A percentile compares a stretch with the other conserved stretches of the same genome.
These are phyloP conservation scores for Fusarium palustre DNA, from an alignment of 2,329 filamentous ascomycete genomes.

Conservation along the genomic window DNA sequence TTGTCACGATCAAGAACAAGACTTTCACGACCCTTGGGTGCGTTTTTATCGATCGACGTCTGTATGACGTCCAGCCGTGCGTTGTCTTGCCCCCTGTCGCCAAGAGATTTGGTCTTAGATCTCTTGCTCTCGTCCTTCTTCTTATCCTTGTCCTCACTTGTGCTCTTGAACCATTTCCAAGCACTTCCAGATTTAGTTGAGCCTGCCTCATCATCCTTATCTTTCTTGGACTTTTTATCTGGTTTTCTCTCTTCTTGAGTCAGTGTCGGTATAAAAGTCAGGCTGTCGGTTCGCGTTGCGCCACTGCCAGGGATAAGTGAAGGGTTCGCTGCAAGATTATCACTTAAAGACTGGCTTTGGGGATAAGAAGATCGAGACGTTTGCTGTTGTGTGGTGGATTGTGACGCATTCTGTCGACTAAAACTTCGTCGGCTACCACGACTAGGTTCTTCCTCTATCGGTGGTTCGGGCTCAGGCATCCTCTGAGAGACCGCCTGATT, in stretches of 20 bases:
- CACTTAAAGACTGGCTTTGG: slow-evolving; percentile 46
- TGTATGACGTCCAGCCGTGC: slow-evolving; percentile 88
- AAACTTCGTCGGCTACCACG: slow-evolving; percentile 53
- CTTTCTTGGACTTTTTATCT: slow-evolving; percentile 82
- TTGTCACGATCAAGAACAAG: slow-evolving; percentile 83
- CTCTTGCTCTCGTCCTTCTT: slow-evolving; percentile 73
- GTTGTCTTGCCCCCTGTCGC: slow-evolving; percentile 76
- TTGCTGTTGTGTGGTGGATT: slow-evolving; percentile 44
- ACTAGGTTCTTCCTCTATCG: slow-evolving; percentile 58
- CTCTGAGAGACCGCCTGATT: slow-evolving; percentile 58
- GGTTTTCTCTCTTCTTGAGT: slow-evolving; percentile 75
- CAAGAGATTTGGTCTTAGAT: slow-evolving; percentile 69
- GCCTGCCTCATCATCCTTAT: slow-evolving; percentile 72
- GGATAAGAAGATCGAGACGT: slow-evolving; percentile 46
- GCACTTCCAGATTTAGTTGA: slow-evolving; percentile 72
- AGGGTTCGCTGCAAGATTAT: slow-evolving; percentile 56
- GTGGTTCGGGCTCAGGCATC: slow-evolving; percentile 42
- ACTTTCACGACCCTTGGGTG: slow-evolving; percentile 80
- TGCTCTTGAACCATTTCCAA: slow-evolving; percentile 80
- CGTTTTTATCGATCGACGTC: slow-evolving; percentile 80
- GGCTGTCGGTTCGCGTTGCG: slow-evolving; percentile 75
- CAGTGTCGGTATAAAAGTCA: slow-evolving; percentile 84
- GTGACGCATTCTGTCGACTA: slow-evolving; percentile 34
- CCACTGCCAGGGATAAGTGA: slow-evolving; percentile 77
- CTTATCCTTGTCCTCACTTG: slow-evolving; percentile 73